A percentile compares a stretch with the other conserved stretches of the same genome.
These are phyloP conservation scores for Mucor velutinosus DNA, from an alignment of 371 early-diverging fungal species.

Conservation along the genomic window DNA sequence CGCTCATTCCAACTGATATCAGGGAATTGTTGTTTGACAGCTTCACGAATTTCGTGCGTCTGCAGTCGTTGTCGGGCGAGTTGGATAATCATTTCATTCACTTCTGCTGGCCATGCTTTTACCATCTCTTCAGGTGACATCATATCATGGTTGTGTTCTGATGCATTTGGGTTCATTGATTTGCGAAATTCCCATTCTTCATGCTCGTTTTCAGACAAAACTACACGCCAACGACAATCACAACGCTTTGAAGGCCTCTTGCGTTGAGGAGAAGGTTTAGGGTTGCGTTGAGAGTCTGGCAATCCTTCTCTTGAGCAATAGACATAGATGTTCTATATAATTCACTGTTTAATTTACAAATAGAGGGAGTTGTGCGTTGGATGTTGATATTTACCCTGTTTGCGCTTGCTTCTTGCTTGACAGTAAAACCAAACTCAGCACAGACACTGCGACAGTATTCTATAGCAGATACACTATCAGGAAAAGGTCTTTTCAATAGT, in stretches of 20 bases:
- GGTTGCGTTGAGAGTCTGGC: conserved; percentile 60
- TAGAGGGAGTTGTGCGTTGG: neutral
- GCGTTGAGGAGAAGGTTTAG: conserved; percentile 57
- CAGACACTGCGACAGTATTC: conserved; percentile 42
- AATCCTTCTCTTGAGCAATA: conserved; percentile 69
- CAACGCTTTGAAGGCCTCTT: conserved; percentile 64
- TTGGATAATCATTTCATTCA: conserved; percentile 46
- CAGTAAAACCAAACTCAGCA: conserved; percentile 46
- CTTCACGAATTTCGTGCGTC: conserved; percentile 60
- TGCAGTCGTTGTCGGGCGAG: conserved; percentile 44
- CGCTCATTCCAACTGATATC: conserved; percentile 63
- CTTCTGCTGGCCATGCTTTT: conserved; percentile 55
- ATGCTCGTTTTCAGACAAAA: conserved; percentile 57
- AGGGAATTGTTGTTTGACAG: conserved; percentile 61
- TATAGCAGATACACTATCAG: conserved; percentile 39
- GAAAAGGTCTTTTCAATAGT: conserved; percentile 34
- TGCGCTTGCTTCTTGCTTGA: conserved; percentile 51
- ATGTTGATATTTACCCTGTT: conserved; percentile 32
- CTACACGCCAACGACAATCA: conserved; percentile 69
- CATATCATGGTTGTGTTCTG: conserved; percentile 63
- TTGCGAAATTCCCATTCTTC: conserved; percentile 61
- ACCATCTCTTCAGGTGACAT: conserved; percentile 62
- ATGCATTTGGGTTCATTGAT: conserved; percentile 58
- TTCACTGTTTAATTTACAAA: neutral
- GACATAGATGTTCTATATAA: conserved; percentile 57